Evolutionary conservation across 345 rosid species (phyloP).

Genomic region (Bruguiera sexangula): DNA sequence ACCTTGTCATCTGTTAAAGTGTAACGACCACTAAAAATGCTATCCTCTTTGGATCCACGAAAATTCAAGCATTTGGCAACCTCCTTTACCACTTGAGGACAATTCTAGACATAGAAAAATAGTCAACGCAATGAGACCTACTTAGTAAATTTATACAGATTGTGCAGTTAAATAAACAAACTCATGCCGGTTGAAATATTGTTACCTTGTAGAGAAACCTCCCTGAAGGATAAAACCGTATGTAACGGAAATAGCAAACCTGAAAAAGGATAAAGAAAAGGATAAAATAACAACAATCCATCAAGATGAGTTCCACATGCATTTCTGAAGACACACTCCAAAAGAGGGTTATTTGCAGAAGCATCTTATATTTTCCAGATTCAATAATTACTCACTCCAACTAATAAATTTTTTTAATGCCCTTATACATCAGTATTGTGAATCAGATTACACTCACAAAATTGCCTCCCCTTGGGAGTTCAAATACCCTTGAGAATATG

Average conservation of each 20-base stretch:
- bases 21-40: constrained; percentile 68
- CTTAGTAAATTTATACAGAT: background rate
- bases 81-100: constrained; percentile 83
- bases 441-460: background rate
- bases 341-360: background rate
- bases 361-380: background rate
- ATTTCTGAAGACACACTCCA: too few species aligned
- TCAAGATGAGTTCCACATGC: background rate
- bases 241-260: constrained; percentile 92
- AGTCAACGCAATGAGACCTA: constrained; percentile 15
- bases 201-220: constrained; percentile 88
- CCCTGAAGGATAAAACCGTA: constrained; percentile 87
- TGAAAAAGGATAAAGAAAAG: constrained; percentile 25
- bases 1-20: constrained; percentile 81
- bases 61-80: constrained; percentile 76
- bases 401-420: background rate
- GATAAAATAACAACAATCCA: constrained; percentile 1
- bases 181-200: constrained; percentile 14
- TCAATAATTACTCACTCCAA: background rate
- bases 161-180: background rate
- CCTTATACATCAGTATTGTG: background rate
- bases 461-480: too few species aligned
- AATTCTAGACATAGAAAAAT: constrained; percentile 49
- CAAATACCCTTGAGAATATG: too few species aligned
- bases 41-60: constrained; percentile 67